Evolutionary conservation across 2,329 filamentous ascomycete species (phyloP).

Genomic region (Fusarium xylarioides): DNA sequence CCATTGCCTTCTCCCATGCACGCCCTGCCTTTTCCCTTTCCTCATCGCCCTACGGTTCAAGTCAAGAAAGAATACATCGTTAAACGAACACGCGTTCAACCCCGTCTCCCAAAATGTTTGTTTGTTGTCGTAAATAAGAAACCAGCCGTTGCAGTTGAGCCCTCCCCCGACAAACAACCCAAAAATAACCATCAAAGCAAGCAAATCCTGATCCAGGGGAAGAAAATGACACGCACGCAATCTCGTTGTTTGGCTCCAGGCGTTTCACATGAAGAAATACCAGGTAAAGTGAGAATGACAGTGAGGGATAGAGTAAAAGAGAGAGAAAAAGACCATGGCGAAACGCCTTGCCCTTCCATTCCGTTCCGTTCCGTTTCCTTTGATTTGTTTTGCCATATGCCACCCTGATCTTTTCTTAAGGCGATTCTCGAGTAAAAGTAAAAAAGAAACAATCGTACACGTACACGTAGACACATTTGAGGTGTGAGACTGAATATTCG

Average conservation of each 20-base stretch:
- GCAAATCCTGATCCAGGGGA: conserved; percentile 31
- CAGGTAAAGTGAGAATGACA: conserved; percentile 31
- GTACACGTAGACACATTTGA: conserved; percentile 48
- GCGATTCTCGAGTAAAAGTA: conserved; percentile 45
- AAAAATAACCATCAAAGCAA: conserved; percentile 41
- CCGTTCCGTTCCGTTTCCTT: conserved; percentile 21
- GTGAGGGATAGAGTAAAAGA: conserved; percentile 22
- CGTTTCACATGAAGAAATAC: conserved; percentile 21
- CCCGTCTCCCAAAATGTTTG: conserved; percentile 34
- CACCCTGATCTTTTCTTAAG: conserved; percentile 46
- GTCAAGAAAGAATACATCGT: conserved; percentile 42
- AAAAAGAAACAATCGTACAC: conserved; percentile 51
- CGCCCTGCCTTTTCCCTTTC: conserved; percentile 31
- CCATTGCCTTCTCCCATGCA: conserved; percentile 35
- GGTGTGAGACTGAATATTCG: conserved; percentile 41
- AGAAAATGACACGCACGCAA: conserved; percentile 41
- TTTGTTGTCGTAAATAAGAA: conserved; percentile 30
- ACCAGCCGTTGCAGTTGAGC: conserved; percentile 41
- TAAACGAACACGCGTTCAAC: conserved; percentile 40
- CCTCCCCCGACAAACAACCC: conserved; percentile 41
- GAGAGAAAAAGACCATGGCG: conserved; percentile 35
- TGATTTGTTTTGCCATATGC: conserved; percentile 36
- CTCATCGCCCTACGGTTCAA: conserved; percentile 20
- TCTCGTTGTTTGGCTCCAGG: conserved; percentile 35
- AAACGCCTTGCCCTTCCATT: conserved; percentile 37